Percentiles rank a stretch among this genome's conserved stretches.
phyloP scores from a whole-genome alignment of 2,329 filamentous ascomycete species.

The Monosporascus sp. region DNA sequence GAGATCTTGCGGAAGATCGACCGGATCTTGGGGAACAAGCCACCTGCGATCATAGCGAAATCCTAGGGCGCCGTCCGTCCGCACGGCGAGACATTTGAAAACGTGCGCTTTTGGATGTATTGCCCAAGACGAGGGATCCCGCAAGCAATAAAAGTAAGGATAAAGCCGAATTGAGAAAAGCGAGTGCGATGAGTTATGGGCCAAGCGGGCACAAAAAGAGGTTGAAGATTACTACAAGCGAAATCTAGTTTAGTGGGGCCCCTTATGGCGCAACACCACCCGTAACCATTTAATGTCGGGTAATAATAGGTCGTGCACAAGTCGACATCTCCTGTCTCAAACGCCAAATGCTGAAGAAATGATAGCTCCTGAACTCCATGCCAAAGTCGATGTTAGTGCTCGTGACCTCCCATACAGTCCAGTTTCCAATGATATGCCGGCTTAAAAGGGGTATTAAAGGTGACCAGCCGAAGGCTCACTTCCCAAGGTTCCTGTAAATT shows the following conservation, averaged over 20 bases:
- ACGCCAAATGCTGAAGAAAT: no score
- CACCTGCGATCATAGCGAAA: conserved; percentile 34
- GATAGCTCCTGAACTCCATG: background rate
- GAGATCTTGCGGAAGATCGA: conserved; percentile 58
- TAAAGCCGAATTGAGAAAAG: no score
- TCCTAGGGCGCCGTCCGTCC: conserved; percentile 18
- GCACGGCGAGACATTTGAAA: conserved; percentile 5
- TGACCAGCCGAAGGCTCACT: background rate
- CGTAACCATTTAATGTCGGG: no score
- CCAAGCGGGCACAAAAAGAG: no score
- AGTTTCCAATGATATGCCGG: background rate
- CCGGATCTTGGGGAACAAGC: conserved; percentile 53
- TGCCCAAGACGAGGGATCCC: background rate
- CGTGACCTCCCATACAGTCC: background rate
- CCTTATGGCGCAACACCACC: no score
- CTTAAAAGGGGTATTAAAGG: background rate
- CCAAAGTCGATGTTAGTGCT: background rate
- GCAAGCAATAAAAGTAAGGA: no score
- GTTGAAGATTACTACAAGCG: no score
- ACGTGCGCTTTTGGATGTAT: conserved; percentile 1
- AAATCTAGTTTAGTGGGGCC: no score
- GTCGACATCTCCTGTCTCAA: no score
- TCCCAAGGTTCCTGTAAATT: background rate
- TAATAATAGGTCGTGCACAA: no score
- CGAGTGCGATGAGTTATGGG: no score